phyloP scores from a whole-genome alignment of 768 basidiomycete species.

The Hemileccinum impolitum region DNA sequence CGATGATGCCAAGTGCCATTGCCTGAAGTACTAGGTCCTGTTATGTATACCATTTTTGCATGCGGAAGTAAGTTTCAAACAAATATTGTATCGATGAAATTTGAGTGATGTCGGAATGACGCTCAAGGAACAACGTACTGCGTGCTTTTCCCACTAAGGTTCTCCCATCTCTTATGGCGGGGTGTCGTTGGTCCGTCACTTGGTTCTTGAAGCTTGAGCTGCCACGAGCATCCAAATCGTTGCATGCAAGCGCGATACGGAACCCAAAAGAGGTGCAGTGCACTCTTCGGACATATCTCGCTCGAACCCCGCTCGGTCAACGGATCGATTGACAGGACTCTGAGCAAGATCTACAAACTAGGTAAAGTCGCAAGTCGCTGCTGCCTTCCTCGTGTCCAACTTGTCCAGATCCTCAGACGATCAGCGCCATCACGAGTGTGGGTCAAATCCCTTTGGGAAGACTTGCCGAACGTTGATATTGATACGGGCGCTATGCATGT shows the following conservation, averaged over 20 bases:
- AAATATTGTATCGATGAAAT: background rate
- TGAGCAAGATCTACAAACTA: conserved; percentile 2
- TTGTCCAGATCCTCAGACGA: background rate
- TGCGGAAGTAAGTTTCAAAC: conserved; percentile 9
- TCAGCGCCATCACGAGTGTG: conserved; percentile 16
- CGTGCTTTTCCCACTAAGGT: background rate
- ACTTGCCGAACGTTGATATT: conserved; percentile 93
- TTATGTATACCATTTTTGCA: conserved; percentile 1
- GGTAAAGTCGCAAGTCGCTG: background rate
- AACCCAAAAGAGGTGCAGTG: background rate
- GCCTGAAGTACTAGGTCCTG: background rate
- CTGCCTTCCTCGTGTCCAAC: conserved; percentile 3
- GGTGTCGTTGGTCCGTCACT: conserved; percentile 24
- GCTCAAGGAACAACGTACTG: conserved; percentile 1
- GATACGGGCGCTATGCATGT: conserved; percentile 68
- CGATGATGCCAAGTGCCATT: background rate
- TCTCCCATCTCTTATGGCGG: conserved; percentile 3
- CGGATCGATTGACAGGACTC: conserved; percentile 12
- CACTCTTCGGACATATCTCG: conserved; percentile 6
- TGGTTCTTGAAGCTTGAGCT: background rate
- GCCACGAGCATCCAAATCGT: background rate
- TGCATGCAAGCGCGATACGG: background rate
- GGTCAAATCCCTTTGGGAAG: conserved; percentile 67
- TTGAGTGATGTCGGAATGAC: background rate
- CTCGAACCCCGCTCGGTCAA: background rate